Conservation (phyloP, 768 basidiomycete species). For the Podaxis sp. region DNA sequence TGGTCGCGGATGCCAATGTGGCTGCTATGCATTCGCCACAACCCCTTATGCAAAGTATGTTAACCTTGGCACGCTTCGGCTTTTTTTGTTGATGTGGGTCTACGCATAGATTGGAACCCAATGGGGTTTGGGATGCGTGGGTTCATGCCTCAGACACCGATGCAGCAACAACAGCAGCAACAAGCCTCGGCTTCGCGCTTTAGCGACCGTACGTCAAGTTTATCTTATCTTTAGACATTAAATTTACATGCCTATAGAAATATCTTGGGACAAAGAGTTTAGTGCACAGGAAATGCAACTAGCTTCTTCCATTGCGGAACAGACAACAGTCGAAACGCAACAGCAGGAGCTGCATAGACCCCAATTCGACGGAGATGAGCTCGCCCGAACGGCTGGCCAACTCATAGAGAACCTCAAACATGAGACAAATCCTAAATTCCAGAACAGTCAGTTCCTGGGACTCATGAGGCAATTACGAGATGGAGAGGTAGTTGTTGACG, state of each 20-base stretch:
- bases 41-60: constrained; percentile 14
- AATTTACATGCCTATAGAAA: constrained; percentile 28
- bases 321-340: constrained; percentile 18
- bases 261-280: constrained; percentile 68
- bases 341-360: constrained; percentile 20
- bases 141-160: constrained; percentile 28
- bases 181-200: neutral
- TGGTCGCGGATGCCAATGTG: neutral
- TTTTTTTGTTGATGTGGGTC: neutral
- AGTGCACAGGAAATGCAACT: constrained; percentile 51
- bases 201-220: constrained; percentile 41
- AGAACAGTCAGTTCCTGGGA: constrained; percentile 79
- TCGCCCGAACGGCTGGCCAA: constrained; percentile 77
- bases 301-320: constrained; percentile 24
- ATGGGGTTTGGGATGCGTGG: constrained; percentile 29
- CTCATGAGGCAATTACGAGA: constrained; percentile 87
- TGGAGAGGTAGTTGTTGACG: constrained; percentile 73
- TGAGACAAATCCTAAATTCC: constrained; percentile 82
- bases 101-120: constrained; percentile 36
- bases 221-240: neutral
- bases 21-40: constrained; percentile 12
- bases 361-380: constrained; percentile 57
- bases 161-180: constrained; percentile 27
- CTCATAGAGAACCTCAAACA: constrained; percentile 74
- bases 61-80: neutral